Evolutionary conservation across 2,329 filamentous ascomycete genomes (phyloP), one percentile per base, ranked within the genome.

Genomic region (Didymella glomerata): DNA sequence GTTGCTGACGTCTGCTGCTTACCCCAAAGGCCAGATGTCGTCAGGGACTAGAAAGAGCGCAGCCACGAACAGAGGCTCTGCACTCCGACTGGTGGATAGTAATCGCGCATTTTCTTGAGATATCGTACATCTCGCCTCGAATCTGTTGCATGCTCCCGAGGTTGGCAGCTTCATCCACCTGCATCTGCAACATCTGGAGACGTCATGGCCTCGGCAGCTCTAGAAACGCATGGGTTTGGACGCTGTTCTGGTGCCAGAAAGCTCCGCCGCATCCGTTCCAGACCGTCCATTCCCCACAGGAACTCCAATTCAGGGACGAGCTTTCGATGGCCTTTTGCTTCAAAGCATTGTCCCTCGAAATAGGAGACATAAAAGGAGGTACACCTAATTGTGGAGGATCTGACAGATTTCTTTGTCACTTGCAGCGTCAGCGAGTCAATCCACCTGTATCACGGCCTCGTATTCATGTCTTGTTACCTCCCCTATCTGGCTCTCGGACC

Each of bases 401-500:
- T 27, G 18, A 44, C 11, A 10, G 22, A 16, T 6, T 9, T 13
- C 13, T 27, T 44, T 27, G 16, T 11, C 14, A 27, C 16, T 25
- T 18, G 16, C 32, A 40, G 5, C 16, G 6, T 16, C 8, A 32
- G 16, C 30, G 42, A n/a, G n/a, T 30, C 14, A 30, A 41, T 41
- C 42, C 34, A 20, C 25, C n/a, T 9, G 24, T 20, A 34, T n/a
- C 42, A 24, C 11, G 27, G 13, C 44, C 27, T 46, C 44, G 42
- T 45, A 32, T 46, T n/a, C 25, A 30, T 9, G n/a, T 4, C 56
- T 59, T 59, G 56, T 47, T 41, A 50, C 56, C 56, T 59, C 51
- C 56, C 56, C 32, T 42, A 51, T 49, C 41, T 46, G 46, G 47
- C 40, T 18, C n/a, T 41, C n/a, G 40, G 46, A 47, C 56, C 50